Conservation (phyloP, 2,329 filamentous ascomycete species). For the Arthrinium puccinioides region DNA sequence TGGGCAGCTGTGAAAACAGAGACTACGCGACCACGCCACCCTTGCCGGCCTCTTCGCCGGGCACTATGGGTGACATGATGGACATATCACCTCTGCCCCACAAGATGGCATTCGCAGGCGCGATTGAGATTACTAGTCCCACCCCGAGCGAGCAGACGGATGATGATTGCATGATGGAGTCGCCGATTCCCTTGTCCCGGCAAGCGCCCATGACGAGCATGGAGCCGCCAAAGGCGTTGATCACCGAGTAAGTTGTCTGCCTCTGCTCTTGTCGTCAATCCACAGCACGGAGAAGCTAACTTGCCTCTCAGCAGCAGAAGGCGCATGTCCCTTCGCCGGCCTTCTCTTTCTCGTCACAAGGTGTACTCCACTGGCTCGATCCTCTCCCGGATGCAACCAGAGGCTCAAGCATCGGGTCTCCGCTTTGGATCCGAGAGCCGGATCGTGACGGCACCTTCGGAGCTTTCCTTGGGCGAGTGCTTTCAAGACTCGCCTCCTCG, state of each 20-base stretch:
- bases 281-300: slow-evolving; percentile 13
- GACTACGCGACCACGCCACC: slow-evolving; percentile 80
- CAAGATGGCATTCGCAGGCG: slow-evolving; percentile 60
- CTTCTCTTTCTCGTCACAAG: slow-evolving; percentile 69
- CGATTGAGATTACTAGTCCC: slow-evolving; percentile 64
- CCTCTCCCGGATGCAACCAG: slow-evolving; percentile 51
- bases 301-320: slow-evolving; percentile 51
- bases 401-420: slow-evolving; percentile 65
- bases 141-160: slow-evolving; percentile 48
- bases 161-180: slow-evolving; percentile 46
- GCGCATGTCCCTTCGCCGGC: slow-evolving; percentile 57
- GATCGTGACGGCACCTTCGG: slow-evolving; percentile 45
- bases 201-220: slow-evolving; percentile 26
- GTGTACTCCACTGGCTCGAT: slow-evolving; percentile 63
- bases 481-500: slow-evolving; percentile 72
- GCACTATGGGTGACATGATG: slow-evolving; percentile 71
- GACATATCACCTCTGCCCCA: slow-evolving; percentile 90
- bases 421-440: slow-evolving; percentile 54
- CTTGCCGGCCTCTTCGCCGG: slow-evolving; percentile 67
- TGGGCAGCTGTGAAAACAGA: slow-evolving; percentile 47
- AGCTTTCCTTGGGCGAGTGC: slow-evolving; percentile 69
- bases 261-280: not conserved
- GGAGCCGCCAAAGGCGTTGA: slow-evolving; percentile 40
- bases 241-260: slow-evolving; percentile 42
- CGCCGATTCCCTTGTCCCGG: slow-evolving; percentile 42